A percentile compares a stretch with the other conserved stretches of the same genome.
Evolutionary conservation across 192 early-diverging fungal species (phyloP).

Genomic region (Entrophospora sp.): DNA sequence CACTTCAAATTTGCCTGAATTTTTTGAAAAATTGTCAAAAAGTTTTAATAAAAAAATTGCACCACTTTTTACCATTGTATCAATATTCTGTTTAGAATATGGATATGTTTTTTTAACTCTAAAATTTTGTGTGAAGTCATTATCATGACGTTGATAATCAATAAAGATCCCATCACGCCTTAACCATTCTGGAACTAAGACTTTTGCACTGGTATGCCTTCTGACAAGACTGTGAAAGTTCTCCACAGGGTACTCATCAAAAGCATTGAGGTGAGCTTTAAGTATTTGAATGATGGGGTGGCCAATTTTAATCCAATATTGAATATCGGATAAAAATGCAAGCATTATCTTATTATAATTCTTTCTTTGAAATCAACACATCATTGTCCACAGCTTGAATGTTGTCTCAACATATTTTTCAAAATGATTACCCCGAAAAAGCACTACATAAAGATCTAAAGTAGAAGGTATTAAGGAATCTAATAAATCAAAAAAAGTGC

Average conservation of each 20-base stretch:
- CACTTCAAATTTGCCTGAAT: background rate
- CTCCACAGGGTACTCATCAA: background rate
- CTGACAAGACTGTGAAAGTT: background rate
- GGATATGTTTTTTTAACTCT: too few species aligned
- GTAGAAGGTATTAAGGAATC: background rate
- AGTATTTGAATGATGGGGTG: background rate
- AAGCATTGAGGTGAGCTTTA: background rate
- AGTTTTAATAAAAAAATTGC: background rate
- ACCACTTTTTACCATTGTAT: too few species aligned
- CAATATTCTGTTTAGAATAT: too few species aligned
- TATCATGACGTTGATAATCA: background rate
- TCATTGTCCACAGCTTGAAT: background rate
- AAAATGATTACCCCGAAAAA: background rate
- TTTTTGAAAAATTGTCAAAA: background rate
- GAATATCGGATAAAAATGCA: background rate
- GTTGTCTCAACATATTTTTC: background rate
- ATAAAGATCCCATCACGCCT: background rate
- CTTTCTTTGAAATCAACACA: background rate
- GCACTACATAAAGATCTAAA: background rate
- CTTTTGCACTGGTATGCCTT: too few species aligned
- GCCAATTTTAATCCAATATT: background rate
- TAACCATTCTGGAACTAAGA: conserved; percentile 1
- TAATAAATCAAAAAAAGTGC: background rate
- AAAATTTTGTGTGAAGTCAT: background rate
- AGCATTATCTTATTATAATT: background rate